phyloP scores from a whole-genome alignment of 495 filamentous ascomycete genomes.

The Pseudevernia furfuracea region DNA sequence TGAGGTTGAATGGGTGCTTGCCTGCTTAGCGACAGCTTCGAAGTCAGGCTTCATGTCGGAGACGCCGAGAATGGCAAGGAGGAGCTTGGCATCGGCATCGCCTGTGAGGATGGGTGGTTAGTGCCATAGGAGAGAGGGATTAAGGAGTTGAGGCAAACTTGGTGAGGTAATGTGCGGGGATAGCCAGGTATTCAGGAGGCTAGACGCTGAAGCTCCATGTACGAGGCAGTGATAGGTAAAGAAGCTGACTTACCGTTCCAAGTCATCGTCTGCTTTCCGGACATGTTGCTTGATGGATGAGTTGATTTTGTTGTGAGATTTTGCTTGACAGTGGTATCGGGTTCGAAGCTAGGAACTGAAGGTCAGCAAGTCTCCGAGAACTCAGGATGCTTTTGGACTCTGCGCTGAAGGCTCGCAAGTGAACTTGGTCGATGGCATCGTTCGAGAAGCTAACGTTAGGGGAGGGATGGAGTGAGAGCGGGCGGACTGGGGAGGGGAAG shows the following conservation, averaged over 20 bases:
- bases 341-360: neutral
- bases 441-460: neutral
- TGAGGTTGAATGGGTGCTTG: neutral
- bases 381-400: neutral
- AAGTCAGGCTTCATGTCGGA: slow-evolving; percentile 15
- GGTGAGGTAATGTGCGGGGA: neutral
- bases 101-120: neutral
- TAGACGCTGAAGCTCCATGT: neutral
- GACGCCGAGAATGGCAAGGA: slow-evolving; percentile 14
- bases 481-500: too few relatives aligned
- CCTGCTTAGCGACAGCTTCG: slow-evolving; percentile 10
- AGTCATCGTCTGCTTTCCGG: slow-evolving; percentile 15
- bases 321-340: neutral
- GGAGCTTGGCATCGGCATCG: slow-evolving; percentile 11
- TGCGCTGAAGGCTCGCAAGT: neutral
- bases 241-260: slow-evolving; percentile 15
- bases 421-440: neutral
- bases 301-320: neutral
- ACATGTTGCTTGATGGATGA: neutral
- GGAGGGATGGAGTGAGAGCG: neutral
- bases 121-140: neutral
- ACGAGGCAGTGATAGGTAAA: neutral
- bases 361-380: neutral
- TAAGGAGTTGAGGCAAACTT: too few relatives aligned
- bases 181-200: neutral